These are phyloP conservation scores for Cochlearia excelsa DNA, from an alignment of 345 rosid genomes.

Conservation along the genomic window DNA sequence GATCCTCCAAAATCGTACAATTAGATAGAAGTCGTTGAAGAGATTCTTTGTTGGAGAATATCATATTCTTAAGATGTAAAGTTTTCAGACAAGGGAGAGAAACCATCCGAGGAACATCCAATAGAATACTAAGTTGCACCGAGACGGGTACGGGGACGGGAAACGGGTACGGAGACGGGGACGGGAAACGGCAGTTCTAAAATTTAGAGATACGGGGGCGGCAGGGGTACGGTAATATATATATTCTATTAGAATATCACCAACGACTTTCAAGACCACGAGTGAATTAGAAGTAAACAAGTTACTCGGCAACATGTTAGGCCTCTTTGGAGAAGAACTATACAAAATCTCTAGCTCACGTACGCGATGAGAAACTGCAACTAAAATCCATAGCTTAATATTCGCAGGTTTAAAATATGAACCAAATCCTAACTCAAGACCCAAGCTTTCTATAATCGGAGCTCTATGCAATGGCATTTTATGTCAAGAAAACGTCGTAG, in stretches of 20 bases:
- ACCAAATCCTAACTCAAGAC: not conserved
- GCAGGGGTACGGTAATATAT: no score
- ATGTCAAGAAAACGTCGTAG: not conserved
- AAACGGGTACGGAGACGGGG: no score
- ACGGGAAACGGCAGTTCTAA: no score
- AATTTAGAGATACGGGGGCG: no score
- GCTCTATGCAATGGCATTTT: not conserved
- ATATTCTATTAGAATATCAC: not conserved
- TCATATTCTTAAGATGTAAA: not conserved
- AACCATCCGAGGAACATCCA: slow-evolving; percentile 18
- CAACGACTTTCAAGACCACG: not conserved
- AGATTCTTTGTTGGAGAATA: not conserved
- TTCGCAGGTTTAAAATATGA: not conserved
- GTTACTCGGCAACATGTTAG: slow-evolving; percentile 4
- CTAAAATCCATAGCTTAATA: not conserved
- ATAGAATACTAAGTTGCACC: not conserved
- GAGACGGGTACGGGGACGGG: no score
- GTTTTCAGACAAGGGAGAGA: slow-evolving; percentile 5
- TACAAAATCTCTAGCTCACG: not conserved
- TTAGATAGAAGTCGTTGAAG: not conserved
- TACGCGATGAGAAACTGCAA: not conserved
- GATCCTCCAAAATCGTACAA: slow-evolving; percentile 6
- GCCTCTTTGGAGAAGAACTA: not conserved
- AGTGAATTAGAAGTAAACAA: slow-evolving; percentile 12
- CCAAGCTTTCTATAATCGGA: not conserved